phyloP scores from a whole-genome alignment of 306 rosid species.

The Dryas drummondii region DNA sequence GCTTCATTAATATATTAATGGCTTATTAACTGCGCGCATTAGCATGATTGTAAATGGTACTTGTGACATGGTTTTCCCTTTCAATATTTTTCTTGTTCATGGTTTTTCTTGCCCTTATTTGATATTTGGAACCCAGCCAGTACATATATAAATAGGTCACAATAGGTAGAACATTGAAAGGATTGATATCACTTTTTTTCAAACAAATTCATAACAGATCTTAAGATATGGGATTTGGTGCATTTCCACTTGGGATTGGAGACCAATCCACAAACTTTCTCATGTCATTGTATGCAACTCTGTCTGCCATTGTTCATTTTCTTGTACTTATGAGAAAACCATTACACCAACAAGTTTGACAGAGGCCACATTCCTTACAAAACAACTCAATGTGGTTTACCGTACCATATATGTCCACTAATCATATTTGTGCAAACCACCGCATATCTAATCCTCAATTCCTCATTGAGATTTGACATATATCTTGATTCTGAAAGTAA shows the following conservation, averaged over 20 bases:
- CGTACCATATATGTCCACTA: conserved; percentile 26
- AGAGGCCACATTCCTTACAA: conserved; percentile 15
- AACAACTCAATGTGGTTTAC: conserved; percentile 20
- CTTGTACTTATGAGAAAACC: conserved; percentile 20
- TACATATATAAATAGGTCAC: background rate
- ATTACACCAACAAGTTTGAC: conserved; percentile 20
- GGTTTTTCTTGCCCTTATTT: background rate
- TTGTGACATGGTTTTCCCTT: no score
- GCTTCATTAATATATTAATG: no score
- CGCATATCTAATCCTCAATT: conserved; percentile 7
- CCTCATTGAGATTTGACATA: conserved; percentile 7
- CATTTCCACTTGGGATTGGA: conserved; percentile 32
- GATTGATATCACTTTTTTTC: no score
- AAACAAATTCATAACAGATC: conserved; percentile 19
- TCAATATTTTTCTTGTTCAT: background rate
- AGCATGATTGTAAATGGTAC: no score
- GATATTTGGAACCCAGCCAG: no score
- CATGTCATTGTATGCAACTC: conserved; percentile 22
- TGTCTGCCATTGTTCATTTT: conserved; percentile 51
- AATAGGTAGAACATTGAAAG: background rate
- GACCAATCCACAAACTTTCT: conserved; percentile 22
- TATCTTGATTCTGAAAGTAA: background rate
- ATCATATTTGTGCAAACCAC: conserved; percentile 30
- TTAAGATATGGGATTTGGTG: conserved; percentile 32
- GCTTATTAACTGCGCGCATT: no score